These are phyloP conservation scores for Kwoniella shandongensis DNA, from an alignment of 768 basidiomycete genomes.

Conservation along the genomic window DNA sequence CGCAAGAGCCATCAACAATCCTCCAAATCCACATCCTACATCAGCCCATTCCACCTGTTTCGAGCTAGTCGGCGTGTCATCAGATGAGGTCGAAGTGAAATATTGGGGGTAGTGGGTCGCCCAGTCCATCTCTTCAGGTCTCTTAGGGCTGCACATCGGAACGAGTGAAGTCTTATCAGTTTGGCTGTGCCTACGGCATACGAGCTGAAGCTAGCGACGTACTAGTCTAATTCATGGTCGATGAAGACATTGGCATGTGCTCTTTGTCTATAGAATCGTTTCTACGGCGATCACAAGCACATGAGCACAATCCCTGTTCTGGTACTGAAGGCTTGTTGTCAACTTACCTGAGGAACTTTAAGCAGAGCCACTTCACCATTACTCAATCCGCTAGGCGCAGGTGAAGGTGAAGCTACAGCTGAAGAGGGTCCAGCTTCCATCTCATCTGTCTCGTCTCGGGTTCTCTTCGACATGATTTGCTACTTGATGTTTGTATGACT, in stretches of 20 bases:
- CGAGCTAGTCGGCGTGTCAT: neutral
- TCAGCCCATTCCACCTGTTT: slow-evolving; percentile 91
- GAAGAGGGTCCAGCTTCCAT: slow-evolving; percentile 16
- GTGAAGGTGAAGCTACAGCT: slow-evolving; percentile 1
- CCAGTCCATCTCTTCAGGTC: slow-evolving; percentile 80
- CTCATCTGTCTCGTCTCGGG: slow-evolving; percentile 10
- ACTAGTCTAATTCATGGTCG: slow-evolving; percentile 76
- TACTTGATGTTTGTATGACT: neutral
- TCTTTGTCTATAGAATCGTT: slow-evolving; percentile 59
- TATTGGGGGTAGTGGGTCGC: slow-evolving; percentile 74
- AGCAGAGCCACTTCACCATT: slow-evolving; percentile 18
- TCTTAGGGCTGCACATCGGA: slow-evolving; percentile 44
- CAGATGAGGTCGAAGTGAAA: slow-evolving; percentile 44
- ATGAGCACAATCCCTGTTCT: neutral
- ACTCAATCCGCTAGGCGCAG: neutral
- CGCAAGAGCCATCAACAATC: slow-evolving; percentile 81
- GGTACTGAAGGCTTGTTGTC: neutral
- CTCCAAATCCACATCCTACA: slow-evolving; percentile 97
- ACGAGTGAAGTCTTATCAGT: slow-evolving; percentile 1
- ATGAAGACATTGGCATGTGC: slow-evolving; percentile 60
- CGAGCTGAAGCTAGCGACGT: slow-evolving; percentile 24
- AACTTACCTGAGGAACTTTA: slow-evolving; percentile 37
- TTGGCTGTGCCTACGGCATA: neutral
- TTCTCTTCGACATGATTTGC: slow-evolving; percentile 14
- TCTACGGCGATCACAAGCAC: slow-evolving; percentile 42